phyloP scores from a whole-genome alignment of 352 stramenopile species.

The Thalassiosira mediterranea region DNA sequence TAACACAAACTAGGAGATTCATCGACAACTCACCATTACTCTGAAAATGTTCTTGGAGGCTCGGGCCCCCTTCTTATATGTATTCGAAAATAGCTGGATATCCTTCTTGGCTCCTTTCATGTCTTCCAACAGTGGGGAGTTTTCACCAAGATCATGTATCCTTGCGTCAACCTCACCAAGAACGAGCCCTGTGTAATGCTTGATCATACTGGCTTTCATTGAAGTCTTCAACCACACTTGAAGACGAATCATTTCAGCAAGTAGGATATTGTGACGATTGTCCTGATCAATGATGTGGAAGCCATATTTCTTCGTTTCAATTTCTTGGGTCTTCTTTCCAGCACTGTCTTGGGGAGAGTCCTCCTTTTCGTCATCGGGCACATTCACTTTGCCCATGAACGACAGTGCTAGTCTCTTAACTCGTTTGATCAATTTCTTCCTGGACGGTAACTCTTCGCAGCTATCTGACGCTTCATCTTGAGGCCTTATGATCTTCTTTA shows the following conservation, averaged over 20 bases:
- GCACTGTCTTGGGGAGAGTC: conserved; percentile 12
- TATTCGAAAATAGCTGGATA: conserved; percentile 57
- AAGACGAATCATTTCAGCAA: conserved; percentile 69
- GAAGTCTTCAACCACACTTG: conserved; percentile 38
- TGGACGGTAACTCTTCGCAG: conserved; percentile 60
- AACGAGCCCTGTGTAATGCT: conserved; percentile 30
- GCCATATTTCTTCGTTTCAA: conserved; percentile 27
- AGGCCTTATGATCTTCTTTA: conserved; percentile 33
- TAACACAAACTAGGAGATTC: background rate
- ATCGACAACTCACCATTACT: conserved; percentile 71
- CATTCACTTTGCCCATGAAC: conserved; percentile 28
- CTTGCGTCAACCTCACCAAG: conserved; percentile 40
- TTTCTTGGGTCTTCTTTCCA: background rate
- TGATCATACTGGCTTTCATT: conserved; percentile 24
- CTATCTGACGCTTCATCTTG: conserved; percentile 19
- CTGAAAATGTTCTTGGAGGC: conserved; percentile 79
- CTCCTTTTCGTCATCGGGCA: conserved; percentile 39
- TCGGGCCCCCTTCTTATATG: conserved; percentile 33
- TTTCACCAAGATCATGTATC: conserved; percentile 33
- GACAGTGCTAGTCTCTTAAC: conserved; percentile 62
- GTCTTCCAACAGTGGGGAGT: conserved; percentile 21
- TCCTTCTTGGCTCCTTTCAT: conserved; percentile 63
- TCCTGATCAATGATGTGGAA: conserved; percentile 70
- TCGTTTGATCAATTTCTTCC: conserved; percentile 72
- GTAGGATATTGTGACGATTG: conserved; percentile 61